phyloP scores from a whole-genome alignment of 306 rosid species.

The Cucumis sativus region DNA sequence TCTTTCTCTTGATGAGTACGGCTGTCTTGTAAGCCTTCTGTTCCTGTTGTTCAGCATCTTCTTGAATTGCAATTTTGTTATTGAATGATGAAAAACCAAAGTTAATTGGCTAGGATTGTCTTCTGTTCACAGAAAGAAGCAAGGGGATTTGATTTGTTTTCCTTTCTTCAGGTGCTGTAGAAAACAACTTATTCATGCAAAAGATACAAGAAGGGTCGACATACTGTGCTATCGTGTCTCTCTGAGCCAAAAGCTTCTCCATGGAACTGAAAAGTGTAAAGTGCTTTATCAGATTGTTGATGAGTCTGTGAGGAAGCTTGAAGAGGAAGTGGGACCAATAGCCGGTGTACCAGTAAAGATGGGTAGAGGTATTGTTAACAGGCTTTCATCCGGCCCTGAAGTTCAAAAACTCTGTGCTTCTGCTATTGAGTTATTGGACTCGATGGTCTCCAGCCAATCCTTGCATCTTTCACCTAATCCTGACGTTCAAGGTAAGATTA shows the following conservation, averaged over 20 bases:
- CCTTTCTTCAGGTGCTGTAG: constrained; percentile 56
- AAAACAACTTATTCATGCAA: constrained; percentile 66
- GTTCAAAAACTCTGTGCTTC: constrained; percentile 74
- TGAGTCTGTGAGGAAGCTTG: constrained; percentile 74
- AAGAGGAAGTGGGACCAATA: constrained; percentile 79
- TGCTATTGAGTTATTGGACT: constrained; percentile 68
- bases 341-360: constrained; percentile 66
- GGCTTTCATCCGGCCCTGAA: constrained; percentile 97
- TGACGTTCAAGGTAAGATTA: constrained; percentile 33
- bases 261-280: constrained; percentile 50
- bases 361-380: constrained; percentile 91
- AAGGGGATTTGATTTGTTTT: constrained; percentile 11
- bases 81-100: not conserved
- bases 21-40: not conserved
- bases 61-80: not conserved
- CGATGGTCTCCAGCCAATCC: constrained; percentile 24
- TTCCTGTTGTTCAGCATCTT: not conserved
- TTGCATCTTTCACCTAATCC: constrained; percentile 21
- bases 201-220: constrained; percentile 87
- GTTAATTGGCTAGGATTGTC: not conserved
- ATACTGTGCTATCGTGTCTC: constrained; percentile 80
- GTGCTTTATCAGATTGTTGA: constrained; percentile 46
- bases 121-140: not conserved
- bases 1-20: not conserved
- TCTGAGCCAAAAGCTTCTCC: constrained; percentile 74